Base-by-base conservation (phyloP, 2,329 filamentous ascomycete species). In the Grosmannia huntii region DNA sequence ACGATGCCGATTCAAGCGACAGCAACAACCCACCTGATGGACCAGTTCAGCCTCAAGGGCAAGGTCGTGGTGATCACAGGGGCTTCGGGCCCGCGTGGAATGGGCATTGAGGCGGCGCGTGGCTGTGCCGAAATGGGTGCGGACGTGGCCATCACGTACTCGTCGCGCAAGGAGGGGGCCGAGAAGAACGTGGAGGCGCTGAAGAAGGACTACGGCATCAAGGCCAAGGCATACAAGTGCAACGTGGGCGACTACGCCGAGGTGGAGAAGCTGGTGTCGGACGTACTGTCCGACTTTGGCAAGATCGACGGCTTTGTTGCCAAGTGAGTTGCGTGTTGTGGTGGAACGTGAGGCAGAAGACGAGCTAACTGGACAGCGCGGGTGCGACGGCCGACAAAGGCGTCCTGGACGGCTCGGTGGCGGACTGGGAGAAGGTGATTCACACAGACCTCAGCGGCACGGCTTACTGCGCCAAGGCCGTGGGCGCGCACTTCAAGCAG, bases 291-390 rank as follows among this genome's bases (percentile, higher is more conserved):
- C 60, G 86, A 91, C 19, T 87, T 91, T 72, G 84, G 84, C 60
- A 81, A 86, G 5, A 79, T 92, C 10, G 88, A 91, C 65, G 76
- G 90, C 63, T 90, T 92, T 65, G 81, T 91, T 51, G 87, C 88
- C 64, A 92, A 94, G 68, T 84, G 85, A 16, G 87, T 87, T 1
- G 3, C 31, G 7, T 38, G 19, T 3, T 4, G 6, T 38, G 41
- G 19, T 9, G 2, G 41, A 12, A 9, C 19, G 16, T n/a, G 19
- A 3, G 19, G 19, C 14, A 16, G 6, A 4, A 80, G 21, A 49
- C 85, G 31, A 33, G 61, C 89, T 90, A 65, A 38, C 56, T 10
- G 3, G 12, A 19, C 60, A 73, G 71, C 70, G 85, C 86, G 23
- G 86, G 86, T 59, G 80, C 82, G 61, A 88, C 86, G 6, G 85